Base-by-base conservation (phyloP, 192 early-diverging fungal species). In the Mortierella claussenii region DNA sequence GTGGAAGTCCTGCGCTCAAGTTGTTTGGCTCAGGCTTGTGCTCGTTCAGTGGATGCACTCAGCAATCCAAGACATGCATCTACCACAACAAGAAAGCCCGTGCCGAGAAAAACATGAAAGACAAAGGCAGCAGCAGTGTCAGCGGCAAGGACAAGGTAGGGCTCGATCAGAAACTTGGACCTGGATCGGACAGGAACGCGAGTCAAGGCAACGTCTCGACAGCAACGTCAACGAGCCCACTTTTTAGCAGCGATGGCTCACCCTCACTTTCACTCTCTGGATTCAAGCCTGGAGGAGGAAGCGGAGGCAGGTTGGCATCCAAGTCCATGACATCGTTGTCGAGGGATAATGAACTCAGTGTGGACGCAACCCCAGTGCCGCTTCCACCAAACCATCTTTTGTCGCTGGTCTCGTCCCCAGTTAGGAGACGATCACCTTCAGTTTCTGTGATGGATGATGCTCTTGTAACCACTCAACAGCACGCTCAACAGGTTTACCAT, bases 361-460 rank as follows among this genome's bases (percentile, higher is more conserved):
- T 55, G 5, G 42, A 59, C 12, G 32, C 37, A 6, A 34, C 7
- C 30, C 27, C 40, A 2, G 33, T 62, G 17, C 65, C 73, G 0
- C 2, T 54, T 2, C 64, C 57, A 1, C 27, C 73, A 8, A 49
- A 31, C 34, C 20, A 31, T 40, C 15, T 76, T 11, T 51, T 43
- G 13, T 57, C 40, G 31, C 1, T 61, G 0, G 33, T 49, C 3
- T 49, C 63, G 0, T 31, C 52, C 0, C 36, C 49, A 1, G 36
- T 34, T 15, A 49, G 65, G 37, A 45, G 47, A 23, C 49, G 73
- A 28, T 76, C 73, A 1, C 73, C 73, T 1, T 76, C 73, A 18
- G 73, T 76, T 4, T 61, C 64, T 13, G 44, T 76, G 13, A 17
- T 67, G 18, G 73, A 76, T 27, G 73, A 76, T 33, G 64, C 64